Base-by-base conservation (phyloP, 2,329 filamentous ascomycete species). In the Harringtonia aguacate region DNA sequence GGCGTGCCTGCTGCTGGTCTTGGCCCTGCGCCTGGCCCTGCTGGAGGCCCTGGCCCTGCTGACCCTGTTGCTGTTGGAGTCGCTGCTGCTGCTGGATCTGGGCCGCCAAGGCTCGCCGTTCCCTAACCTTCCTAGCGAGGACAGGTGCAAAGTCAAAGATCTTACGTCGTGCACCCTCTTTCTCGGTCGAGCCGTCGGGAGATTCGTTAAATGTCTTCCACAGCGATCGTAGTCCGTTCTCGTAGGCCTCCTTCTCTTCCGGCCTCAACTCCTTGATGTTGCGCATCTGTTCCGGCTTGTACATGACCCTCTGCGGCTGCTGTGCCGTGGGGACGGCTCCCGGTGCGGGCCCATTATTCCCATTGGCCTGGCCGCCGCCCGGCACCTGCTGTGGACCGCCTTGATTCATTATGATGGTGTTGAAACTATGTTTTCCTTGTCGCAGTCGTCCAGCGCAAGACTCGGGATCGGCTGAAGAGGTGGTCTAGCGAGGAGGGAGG, bases 71-170 rank as follows among this genome's bases (percentile, higher is more conserved):
- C 39, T 35, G 36, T 40, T 39, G 38, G 17, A 44, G 42, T 13
- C 34, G 50, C 10, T 40, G 43, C 29, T 39, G 39, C 30, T 43
- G 44, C 22, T 20, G 29, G 8, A 40, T 36, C 10, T 30, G 43
- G 6, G 35, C 37, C 4, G 44, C 44, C 28, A 47, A 34, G 5
- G 41, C 44, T 8, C 48, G 46, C 2, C 52, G 39, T 27, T 52
- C 52, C 14, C 46, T 42, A 13, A 55, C 43, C 27, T 55, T 55
- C 13, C 45, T 47, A 1, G 40, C 34, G 3, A 82, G 65, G 59
- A 76, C 77, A 36, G 67, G 67, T 0, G 77, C 76, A 54, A 82
- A 81, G 9, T 81, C 75, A 8, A 63, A 58, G 20, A 82, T 73
- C 60, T 79, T 81, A 34, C 68, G 66, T 49, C 69, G 70, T 0